Evolutionary conservation across 2,329 filamentous ascomycete genomes (phyloP).

Genomic region (Coniella vitis): DNA sequence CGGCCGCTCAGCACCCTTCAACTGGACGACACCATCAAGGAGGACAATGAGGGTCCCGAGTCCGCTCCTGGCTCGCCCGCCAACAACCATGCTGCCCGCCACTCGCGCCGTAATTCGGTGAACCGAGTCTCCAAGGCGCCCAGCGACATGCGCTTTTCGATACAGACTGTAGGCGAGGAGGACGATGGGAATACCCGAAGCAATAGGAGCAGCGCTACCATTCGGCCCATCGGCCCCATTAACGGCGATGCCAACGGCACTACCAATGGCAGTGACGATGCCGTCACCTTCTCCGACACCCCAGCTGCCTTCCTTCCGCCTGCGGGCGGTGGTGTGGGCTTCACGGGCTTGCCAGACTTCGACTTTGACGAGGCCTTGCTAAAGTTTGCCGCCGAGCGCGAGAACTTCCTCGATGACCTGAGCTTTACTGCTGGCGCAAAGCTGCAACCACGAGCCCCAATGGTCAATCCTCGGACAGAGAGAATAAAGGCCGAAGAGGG

Average conservation of each 20-base stretch:
- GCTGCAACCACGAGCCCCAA: slow-evolving; percentile 60
- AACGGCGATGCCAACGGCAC: slow-evolving; percentile 18
- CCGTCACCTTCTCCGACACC: slow-evolving; percentile 13
- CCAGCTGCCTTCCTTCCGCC: not conserved
- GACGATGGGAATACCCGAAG: slow-evolving; percentile 51
- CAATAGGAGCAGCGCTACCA: slow-evolving; percentile 61
- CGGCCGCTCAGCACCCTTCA: slow-evolving; percentile 31
- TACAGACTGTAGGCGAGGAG: slow-evolving; percentile 48
- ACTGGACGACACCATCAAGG: slow-evolving; percentile 53
- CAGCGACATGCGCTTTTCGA: slow-evolving; percentile 43
- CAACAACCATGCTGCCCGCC: slow-evolving; percentile 38
- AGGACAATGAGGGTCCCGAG: slow-evolving; percentile 49
- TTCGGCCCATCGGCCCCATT: slow-evolving; percentile 35
- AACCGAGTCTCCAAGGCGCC: slow-evolving; percentile 50
- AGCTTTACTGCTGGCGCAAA: slow-evolving; percentile 81
- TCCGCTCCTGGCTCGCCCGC: slow-evolving; percentile 22
- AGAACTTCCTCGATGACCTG: slow-evolving; percentile 87
- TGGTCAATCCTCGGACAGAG: slow-evolving; percentile 73
- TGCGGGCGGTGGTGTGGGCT: slow-evolving; percentile 21
- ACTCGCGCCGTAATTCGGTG: slow-evolving; percentile 55
- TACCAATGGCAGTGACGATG: slow-evolving; percentile 17
- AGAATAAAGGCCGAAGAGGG: slow-evolving; percentile 72
- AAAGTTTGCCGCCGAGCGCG: slow-evolving; percentile 93
- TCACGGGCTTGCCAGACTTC: slow-evolving; percentile 52
- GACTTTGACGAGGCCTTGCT: slow-evolving; percentile 90